Evolutionary conservation across 1,284 basidiomycete species (phyloP).

Genomic region (Volvariella surrecta): DNA sequence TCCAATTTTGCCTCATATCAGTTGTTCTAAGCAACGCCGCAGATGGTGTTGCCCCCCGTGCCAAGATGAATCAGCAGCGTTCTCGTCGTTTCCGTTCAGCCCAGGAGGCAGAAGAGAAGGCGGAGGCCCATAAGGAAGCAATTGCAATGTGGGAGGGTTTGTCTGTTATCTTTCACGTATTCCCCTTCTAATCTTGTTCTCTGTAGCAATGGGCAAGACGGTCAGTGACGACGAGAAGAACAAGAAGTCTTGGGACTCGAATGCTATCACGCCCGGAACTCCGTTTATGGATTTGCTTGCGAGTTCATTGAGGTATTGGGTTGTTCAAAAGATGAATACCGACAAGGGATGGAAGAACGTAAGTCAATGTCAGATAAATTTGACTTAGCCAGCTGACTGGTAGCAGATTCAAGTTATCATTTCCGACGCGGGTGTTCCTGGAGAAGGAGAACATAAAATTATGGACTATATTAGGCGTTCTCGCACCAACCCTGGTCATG

Average conservation of each 20-base stretch:
- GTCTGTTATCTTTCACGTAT: slow-evolving; percentile 12
- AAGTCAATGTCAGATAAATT: slow-evolving; percentile 16
- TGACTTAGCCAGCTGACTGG: slow-evolving; percentile 9
- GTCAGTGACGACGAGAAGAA: slow-evolving; percentile 81
- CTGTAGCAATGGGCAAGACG: slow-evolving; percentile 82
- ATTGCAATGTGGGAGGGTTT: slow-evolving; percentile 81
- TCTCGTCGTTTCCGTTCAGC: slow-evolving; percentile 92
- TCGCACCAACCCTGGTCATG: slow-evolving; percentile 78
- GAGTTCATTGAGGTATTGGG: slow-evolving; percentile 90
- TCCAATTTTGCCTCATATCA: slow-evolving; percentile 1
- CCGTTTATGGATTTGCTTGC: slow-evolving; percentile 98
- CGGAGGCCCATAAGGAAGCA: slow-evolving; percentile 75
- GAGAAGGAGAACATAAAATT: slow-evolving; percentile 99
- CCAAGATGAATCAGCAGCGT: slow-evolving; percentile 99
- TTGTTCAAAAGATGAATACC: slow-evolving; percentile 89
- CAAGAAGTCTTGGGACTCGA: slow-evolving; percentile 93
- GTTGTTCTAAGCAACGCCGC: slow-evolving; percentile 3
- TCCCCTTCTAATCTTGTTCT: background rate
- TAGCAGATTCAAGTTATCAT: slow-evolving; percentile 87
- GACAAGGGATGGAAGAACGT: slow-evolving; percentile 96
- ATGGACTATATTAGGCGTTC: slow-evolving; percentile 98
- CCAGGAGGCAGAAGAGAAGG: slow-evolving; percentile 93
- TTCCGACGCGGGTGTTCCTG: slow-evolving; percentile 94
- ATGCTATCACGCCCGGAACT: slow-evolving; percentile 97
- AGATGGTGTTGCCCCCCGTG: slow-evolving; percentile 97